Percentiles rank a stretch among this genome's conserved stretches.
Conservation (phyloP, 768 basidiomycete species). For the Wakefieldia striispora region DNA sequence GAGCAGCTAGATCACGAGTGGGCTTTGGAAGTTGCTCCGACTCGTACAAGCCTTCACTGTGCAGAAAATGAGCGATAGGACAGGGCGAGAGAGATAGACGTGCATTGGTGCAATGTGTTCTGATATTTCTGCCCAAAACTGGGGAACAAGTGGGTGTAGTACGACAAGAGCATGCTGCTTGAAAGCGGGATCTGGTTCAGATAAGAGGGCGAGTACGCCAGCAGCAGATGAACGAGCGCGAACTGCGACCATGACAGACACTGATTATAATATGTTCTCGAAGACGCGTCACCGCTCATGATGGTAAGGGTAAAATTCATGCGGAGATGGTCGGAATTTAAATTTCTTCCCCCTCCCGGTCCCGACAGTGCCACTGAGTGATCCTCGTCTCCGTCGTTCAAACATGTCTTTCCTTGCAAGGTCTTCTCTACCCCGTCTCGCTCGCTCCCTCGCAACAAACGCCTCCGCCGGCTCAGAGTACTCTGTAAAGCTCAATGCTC, state of each 20-base stretch:
- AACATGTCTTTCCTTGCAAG: slow-evolving; percentile 53
- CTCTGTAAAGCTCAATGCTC: slow-evolving; percentile 50
- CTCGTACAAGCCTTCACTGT: slow-evolving; percentile 90
- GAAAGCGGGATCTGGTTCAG: slow-evolving; percentile 83
- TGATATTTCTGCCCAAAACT: slow-evolving; percentile 99
- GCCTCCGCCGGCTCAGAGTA: slow-evolving; percentile 42
- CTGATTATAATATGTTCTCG: neutral
- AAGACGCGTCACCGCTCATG: slow-evolving; percentile 51
- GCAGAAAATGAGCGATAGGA: slow-evolving; percentile 8
- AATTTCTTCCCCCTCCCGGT: slow-evolving; percentile 23
- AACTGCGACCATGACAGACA: slow-evolving; percentile 46
- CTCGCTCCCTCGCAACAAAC: slow-evolving; percentile 39
- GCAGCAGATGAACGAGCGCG: slow-evolving; percentile 79
- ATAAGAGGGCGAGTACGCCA: slow-evolving; percentile 87
- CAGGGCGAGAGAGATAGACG: slow-evolving; percentile 31
- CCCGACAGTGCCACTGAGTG: too few species aligned
- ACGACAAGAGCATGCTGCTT: slow-evolving; percentile 89
- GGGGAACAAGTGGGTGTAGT: slow-evolving; percentile 80
- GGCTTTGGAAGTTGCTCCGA: slow-evolving; percentile 68
- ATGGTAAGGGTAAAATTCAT: slow-evolving; percentile 20
- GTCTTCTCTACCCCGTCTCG: slow-evolving; percentile 37
- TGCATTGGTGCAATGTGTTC: slow-evolving; percentile 90
- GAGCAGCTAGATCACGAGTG: slow-evolving; percentile 79
- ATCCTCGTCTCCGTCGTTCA: slow-evolving; percentile 19
- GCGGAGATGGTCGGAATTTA: slow-evolving; percentile 30